A percentile compares a stretch with the other conserved stretches of the same genome.
These are phyloP conservation scores for Colletotrichum eleusines DNA, from an alignment of 2,329 filamentous ascomycete genomes.

Conservation along the genomic window DNA sequence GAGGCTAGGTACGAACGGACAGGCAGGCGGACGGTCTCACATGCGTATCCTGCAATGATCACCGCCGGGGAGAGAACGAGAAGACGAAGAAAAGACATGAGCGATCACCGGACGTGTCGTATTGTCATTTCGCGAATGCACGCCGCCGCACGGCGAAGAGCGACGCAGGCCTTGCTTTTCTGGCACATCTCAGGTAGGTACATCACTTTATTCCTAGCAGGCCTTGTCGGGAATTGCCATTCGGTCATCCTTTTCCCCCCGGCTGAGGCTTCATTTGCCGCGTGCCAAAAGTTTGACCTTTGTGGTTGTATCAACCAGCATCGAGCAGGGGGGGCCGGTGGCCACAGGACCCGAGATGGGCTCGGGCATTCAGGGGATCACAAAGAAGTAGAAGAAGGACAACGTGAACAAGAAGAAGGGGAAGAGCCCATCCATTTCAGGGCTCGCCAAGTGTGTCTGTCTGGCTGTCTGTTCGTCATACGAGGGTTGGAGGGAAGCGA, in stretches of 20 bases:
- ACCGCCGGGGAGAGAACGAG: not conserved
- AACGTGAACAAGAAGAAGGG: not conserved
- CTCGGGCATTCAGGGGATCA: conserved; percentile 22
- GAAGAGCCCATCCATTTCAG: conserved; percentile 1
- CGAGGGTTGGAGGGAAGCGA: conserved; percentile 1
- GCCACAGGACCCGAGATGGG: conserved; percentile 17
- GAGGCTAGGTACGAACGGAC: not conserved
- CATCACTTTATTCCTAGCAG: not conserved
- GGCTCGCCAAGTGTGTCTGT: conserved; percentile 23
- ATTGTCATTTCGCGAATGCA: conserved; percentile 35
- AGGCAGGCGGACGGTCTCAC: not conserved
- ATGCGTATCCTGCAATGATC: conserved; percentile 3
- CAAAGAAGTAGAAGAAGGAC: conserved; percentile 5
- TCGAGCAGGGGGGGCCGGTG: not conserved
- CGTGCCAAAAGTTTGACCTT: conserved; percentile 8
- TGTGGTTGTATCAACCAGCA: conserved; percentile 12
- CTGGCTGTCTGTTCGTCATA: too few relatives aligned
- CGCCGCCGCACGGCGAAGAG: conserved; percentile 22
- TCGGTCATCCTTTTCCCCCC: conserved; percentile 11
- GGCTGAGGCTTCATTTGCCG: conserved; percentile 35
- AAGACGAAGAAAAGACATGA: not conserved
- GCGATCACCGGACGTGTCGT: conserved; percentile 18
- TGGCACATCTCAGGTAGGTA: not conserved
- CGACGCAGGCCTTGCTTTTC: conserved; percentile 11
- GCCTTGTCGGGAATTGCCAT: conserved; percentile 32